A percentile compares a stretch with the other conserved stretches of the same genome.
phyloP scores from a whole-genome alignment of 495 filamentous ascomycete genomes.

The Tetracladium setigerum region DNA sequence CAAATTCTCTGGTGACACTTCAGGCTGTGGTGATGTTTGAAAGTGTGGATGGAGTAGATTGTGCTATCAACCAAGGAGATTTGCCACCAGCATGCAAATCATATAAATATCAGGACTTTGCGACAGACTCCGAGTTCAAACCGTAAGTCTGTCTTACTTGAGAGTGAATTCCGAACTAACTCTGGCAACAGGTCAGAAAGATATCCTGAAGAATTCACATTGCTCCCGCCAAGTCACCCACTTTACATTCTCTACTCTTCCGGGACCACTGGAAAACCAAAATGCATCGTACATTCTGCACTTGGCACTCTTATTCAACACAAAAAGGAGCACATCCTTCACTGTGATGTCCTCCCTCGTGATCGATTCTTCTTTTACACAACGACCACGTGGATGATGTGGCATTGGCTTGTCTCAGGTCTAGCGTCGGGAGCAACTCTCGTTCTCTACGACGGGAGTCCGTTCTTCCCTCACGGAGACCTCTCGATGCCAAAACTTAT shows the following conservation, averaged over 20 bases:
- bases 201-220: conserved; percentile 54
- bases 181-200: background rate
- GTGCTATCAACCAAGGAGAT: too few relatives aligned
- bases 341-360: conserved; percentile 42
- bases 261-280: conserved; percentile 66
- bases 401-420: conserved; percentile 47
- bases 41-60: conserved; percentile 40
- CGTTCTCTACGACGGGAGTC: conserved; percentile 70
- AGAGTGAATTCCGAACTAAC: conserved; percentile 39
- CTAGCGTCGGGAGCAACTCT: conserved; percentile 49
- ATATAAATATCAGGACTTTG: conserved; percentile 32
- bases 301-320: conserved; percentile 53
- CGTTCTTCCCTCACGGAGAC: conserved; percentile 62
- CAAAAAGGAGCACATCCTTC: conserved; percentile 55
- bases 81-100: too few relatives aligned
- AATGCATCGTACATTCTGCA: conserved; percentile 65
- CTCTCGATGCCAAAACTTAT: conserved; percentile 49
- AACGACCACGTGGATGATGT: conserved; percentile 74
- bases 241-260: conserved; percentile 63
- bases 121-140: conserved; percentile 31
- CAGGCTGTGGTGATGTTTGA: conserved; percentile 63
- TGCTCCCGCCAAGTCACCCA: conserved; percentile 63
- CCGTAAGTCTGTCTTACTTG: conserved; percentile 39
- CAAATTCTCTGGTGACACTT: conserved; percentile 51
- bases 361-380: conserved; percentile 40